These are phyloP conservation scores for Dothiorella sarmentorum DNA, from an alignment of 2,329 filamentous ascomycete species.

Conservation along the genomic window DNA sequence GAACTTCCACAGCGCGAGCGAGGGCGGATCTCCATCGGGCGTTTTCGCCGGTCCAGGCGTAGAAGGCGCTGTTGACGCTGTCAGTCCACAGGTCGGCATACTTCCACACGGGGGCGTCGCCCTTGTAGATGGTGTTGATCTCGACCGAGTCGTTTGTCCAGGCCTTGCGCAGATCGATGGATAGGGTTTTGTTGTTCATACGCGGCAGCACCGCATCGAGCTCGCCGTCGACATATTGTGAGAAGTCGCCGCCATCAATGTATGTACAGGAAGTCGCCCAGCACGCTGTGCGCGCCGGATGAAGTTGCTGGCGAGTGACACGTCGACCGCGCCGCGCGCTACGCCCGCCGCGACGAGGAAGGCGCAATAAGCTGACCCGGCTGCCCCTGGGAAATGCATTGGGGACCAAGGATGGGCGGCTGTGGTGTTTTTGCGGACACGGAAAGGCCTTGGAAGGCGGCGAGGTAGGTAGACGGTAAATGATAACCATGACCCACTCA, in stretches of 20 bases:
- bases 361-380: too few relatives aligned
- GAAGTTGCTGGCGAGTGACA: not conserved
- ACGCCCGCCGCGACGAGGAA: too few relatives aligned
- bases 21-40: not conserved
- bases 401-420: too few relatives aligned
- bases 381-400: too few relatives aligned
- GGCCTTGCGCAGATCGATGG: conserved; percentile 1
- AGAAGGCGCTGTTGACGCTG: not conserved
- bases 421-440: too few relatives aligned
- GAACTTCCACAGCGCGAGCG: not conserved
- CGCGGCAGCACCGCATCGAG: not conserved
- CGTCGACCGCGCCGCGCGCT: too few relatives aligned
- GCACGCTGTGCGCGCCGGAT: not conserved
- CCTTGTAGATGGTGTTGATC: not conserved
- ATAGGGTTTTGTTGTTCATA: not conserved
- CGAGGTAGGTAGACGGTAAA: too few relatives aligned
- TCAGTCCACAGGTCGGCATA: not conserved
- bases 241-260: not conserved
- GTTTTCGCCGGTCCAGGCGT: not conserved
- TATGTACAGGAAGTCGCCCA: not conserved
- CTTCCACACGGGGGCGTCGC: not conserved
- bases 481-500: too few relatives aligned
- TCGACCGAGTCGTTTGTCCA: conserved; percentile 10
- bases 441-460: too few relatives aligned
- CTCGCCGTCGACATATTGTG: not conserved